These are phyloP conservation scores for Candida sojae DNA, from an alignment of 1,139 yeast genomes.

Conservation along the genomic window DNA sequence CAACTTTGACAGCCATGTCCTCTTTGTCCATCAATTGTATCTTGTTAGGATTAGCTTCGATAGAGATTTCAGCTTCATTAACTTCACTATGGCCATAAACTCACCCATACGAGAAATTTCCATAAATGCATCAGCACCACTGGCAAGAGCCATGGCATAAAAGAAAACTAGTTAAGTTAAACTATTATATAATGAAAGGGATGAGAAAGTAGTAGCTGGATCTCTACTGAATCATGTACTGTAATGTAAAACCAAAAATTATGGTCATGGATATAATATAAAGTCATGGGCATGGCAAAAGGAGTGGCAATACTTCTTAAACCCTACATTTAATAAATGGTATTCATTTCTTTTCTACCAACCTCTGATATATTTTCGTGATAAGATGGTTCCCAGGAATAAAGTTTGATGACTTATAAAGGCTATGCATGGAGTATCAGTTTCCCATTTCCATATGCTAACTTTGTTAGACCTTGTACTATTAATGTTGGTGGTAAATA, in stretches of 20 bases:
- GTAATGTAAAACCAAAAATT: conserved; percentile 65
- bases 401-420: no score
- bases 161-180: conserved; percentile 54
- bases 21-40: conserved; percentile 22
- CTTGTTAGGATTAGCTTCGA: conserved; percentile 26
- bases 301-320: no score
- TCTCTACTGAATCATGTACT: conserved; percentile 42
- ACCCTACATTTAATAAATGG: no score
- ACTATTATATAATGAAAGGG: conserved; percentile 72
- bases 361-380: no score
- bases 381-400: no score
- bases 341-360: no score
- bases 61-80: conserved; percentile 14
- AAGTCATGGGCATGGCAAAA: conserved; percentile 61
- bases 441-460: no score
- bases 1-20: conserved; percentile 45
- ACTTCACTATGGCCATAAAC: conserved; percentile 39
- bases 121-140: conserved; percentile 67
- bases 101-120: conserved; percentile 62
- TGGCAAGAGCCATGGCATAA: conserved; percentile 70
- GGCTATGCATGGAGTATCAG: no score
- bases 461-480: no score
- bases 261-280: conserved; percentile 69
- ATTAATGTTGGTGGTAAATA: no score
- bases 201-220: conserved; percentile 78